These are phyloP conservation scores for Beta macrorhiza DNA, from an alignment of 179 eudicot species.

Conservation along the genomic window DNA sequence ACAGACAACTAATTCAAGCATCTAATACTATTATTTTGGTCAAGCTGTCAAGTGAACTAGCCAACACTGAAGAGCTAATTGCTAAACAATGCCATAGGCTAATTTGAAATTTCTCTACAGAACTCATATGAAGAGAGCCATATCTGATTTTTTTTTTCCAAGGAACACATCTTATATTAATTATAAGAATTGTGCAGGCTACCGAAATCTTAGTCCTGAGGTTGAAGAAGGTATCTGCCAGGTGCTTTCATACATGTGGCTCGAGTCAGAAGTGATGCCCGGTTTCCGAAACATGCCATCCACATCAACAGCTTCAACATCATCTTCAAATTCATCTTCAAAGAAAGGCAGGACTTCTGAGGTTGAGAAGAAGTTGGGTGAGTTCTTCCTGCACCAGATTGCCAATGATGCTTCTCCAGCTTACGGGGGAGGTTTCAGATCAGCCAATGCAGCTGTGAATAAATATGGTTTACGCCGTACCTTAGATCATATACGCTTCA, in stretches of 20 bases:
- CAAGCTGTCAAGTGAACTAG: no score
- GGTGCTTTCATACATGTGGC: conserved; percentile 95
- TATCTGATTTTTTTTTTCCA: background rate
- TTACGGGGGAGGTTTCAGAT: conserved; percentile 89
- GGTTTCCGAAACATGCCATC: conserved; percentile 54
- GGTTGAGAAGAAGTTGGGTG: conserved; percentile 75
- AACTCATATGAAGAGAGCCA: no score
- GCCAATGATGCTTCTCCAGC: conserved; percentile 84
- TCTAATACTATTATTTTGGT: no score
- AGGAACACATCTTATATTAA: background rate
- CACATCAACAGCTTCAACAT: conserved; percentile 46
- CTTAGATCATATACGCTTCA: conserved; percentile 75
- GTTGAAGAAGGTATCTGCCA: conserved; percentile 98
- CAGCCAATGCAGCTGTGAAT: conserved; percentile 85
- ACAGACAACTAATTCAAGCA: no score
- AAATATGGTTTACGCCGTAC: conserved; percentile 75
- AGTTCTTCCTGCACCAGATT: conserved; percentile 90
- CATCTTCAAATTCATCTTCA: conserved; percentile 45
- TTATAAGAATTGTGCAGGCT: conserved; percentile 31
- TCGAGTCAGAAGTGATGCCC: conserved; percentile 85
- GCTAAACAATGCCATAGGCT: no score
- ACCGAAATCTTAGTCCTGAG: conserved; percentile 63
- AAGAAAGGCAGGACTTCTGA: conserved; percentile 83
- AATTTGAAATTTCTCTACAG: no score
- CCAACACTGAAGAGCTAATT: no score